phyloP scores from a whole-genome alignment of 257 asterid genomes.

The Solanum rostratum region DNA sequence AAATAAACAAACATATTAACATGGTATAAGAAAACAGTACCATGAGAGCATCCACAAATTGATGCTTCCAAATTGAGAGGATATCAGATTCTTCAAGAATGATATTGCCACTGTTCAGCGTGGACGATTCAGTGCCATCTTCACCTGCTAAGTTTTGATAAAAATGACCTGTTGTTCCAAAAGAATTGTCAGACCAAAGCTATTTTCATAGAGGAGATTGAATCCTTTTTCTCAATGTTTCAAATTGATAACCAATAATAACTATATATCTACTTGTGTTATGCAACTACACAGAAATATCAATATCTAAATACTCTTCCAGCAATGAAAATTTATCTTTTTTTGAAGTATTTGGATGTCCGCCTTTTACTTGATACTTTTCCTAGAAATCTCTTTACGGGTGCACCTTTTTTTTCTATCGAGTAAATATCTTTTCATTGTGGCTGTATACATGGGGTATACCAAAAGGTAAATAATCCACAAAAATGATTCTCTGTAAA shows the following conservation, averaged over 20 bases:
- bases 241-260: neutral
- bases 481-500: neutral
- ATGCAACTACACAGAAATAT: neutral
- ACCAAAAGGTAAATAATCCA: neutral
- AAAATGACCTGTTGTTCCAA: constrained; percentile 18
- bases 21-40: constrained; percentile 22
- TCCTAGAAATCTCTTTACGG: neutral
- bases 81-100: constrained; percentile 23
- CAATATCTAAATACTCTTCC: neutral
- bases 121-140: constrained; percentile 29
- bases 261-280: neutral
- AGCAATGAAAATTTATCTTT: neutral
- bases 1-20: neutral
- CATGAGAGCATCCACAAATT: constrained; percentile 50
- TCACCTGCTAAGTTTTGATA: constrained; percentile 30
- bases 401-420: neutral
- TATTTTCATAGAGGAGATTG: neutral
- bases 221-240: neutral
- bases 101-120: constrained; percentile 13
- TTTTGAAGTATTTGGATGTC: neutral
- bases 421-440: neutral
- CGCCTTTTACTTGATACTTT: neutral
- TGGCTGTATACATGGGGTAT: neutral
- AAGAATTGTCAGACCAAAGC: neutral
- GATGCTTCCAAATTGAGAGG: constrained; percentile 62